Conservation (phyloP, 176 grass and related monocot species). For the Aechmea fasciata region DNA sequence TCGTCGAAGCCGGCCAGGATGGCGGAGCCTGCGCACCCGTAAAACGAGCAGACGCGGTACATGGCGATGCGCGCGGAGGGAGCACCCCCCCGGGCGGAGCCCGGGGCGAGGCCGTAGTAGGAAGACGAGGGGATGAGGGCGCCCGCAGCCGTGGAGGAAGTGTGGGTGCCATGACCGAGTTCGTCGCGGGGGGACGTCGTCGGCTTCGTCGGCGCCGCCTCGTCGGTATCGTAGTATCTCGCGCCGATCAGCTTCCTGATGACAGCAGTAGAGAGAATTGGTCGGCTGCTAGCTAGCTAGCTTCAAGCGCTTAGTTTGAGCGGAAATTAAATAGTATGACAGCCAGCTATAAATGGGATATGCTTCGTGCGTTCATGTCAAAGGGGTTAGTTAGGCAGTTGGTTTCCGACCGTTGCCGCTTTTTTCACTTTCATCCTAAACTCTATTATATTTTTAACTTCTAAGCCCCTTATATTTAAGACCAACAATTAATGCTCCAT, state of each 20-base stretch:
- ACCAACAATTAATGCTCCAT: no score
- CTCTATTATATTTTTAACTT: no score
- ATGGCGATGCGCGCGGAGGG: constrained; percentile 45
- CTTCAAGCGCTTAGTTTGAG: no score
- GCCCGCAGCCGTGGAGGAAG: constrained; percentile 67
- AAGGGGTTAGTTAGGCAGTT: no score
- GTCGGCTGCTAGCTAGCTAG: no score
- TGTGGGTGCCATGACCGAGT: constrained; percentile 76
- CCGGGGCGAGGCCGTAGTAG: constrained; percentile 65
- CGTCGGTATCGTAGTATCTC: constrained; percentile 45
- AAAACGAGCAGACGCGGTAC: constrained; percentile 57
- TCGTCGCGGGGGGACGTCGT: constrained; percentile 36
- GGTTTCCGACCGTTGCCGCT: no score
- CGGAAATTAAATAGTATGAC: no score
- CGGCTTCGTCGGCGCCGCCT: neutral
- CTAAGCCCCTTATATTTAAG: no score
- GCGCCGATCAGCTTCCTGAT: constrained; percentile 88
- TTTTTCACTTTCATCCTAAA: no score
- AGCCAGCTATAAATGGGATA: no score
- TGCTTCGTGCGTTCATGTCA: neutral
- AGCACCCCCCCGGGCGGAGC: constrained; percentile 58
- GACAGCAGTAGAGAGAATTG: neutral
- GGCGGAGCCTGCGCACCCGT: constrained; percentile 57
- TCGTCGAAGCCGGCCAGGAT: constrained; percentile 87
- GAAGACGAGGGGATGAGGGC: constrained; percentile 38